A percentile compares a stretch with the other conserved stretches of the same genome.
Conservation (phyloP, 306 rosid genomes). For the Acacia melanoxylon region DNA sequence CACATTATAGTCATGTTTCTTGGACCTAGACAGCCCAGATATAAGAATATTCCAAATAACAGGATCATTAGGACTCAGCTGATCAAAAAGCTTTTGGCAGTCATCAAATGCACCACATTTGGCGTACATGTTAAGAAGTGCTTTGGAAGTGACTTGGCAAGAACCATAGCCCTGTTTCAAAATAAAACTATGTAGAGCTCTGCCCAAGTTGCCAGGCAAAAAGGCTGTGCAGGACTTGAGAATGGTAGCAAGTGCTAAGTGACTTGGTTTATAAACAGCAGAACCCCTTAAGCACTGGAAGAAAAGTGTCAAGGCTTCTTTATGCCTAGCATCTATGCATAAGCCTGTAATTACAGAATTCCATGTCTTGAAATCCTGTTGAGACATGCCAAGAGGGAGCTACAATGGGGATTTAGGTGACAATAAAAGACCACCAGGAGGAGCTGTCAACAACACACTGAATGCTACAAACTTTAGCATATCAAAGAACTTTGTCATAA, state of each 20-base stretch:
- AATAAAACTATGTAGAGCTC: conserved; percentile 59
- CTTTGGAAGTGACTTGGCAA: conserved; percentile 67
- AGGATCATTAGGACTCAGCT: conserved; percentile 53
- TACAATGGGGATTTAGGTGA: neutral
- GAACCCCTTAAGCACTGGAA: conserved; percentile 36
- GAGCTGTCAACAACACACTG: neutral
- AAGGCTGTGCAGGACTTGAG: conserved; percentile 76
- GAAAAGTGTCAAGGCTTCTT: conserved; percentile 60
- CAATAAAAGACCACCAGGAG: neutral
- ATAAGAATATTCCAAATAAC: conserved; percentile 84
- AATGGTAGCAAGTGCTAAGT: conserved; percentile 48
- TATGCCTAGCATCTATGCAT: conserved; percentile 46
- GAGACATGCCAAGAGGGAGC: conserved; percentile 47
- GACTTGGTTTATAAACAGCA: conserved; percentile 52
- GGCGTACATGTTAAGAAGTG: conserved; percentile 83
- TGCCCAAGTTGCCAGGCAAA: conserved; percentile 56
- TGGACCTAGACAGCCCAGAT: conserved; percentile 65
- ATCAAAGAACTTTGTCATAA: neutral
- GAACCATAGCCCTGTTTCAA: conserved; percentile 67
- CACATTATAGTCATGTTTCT: conserved; percentile 47
- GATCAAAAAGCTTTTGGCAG: conserved; percentile 61
- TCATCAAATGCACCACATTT: conserved; percentile 68
- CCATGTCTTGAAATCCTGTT: conserved; percentile 46
- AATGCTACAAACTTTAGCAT: neutral
- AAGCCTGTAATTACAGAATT: conserved; percentile 43